Conservation (phyloP, 208 protist genomes). For the Wallacemonas sp. region DNA sequence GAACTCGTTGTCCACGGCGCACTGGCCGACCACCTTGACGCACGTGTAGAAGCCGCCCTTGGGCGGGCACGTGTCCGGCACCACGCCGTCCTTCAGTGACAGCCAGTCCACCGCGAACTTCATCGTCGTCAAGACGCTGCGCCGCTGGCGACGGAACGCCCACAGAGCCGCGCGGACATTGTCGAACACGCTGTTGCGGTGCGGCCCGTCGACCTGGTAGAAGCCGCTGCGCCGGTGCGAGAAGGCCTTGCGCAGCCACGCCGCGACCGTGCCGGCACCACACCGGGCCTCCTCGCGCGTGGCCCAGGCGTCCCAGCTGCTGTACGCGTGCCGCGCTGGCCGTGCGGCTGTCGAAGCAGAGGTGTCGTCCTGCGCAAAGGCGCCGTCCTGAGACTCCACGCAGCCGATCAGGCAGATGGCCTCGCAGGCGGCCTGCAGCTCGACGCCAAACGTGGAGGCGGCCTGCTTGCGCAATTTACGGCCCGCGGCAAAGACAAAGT, state of each 20-base stretch:
- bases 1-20: slow-evolving; percentile 47
- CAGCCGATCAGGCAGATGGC: slow-evolving; percentile 67
- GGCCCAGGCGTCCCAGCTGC: slow-evolving; percentile 56
- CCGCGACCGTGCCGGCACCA: slow-evolving; percentile 26
- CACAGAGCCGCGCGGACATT: slow-evolving; percentile 75
- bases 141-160: slow-evolving; percentile 66
- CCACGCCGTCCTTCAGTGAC: slow-evolving; percentile 46
- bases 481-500: slow-evolving; percentile 76
- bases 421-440: slow-evolving; percentile 67
- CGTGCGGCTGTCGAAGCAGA: neutral
- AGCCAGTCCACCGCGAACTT: slow-evolving; percentile 72
- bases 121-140: slow-evolving; percentile 60
- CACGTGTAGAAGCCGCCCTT: slow-evolving; percentile 67
- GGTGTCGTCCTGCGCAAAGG: neutral
- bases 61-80: slow-evolving; percentile 28
- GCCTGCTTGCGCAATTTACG: slow-evolving; percentile 54
- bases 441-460: slow-evolving; percentile 47
- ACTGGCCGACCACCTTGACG: slow-evolving; percentile 76
- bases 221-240: slow-evolving; percentile 56
- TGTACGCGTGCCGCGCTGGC: slow-evolving; percentile 28
- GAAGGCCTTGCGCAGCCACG: slow-evolving; percentile 55
- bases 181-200: slow-evolving; percentile 69
- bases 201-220: slow-evolving; percentile 66
- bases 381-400: slow-evolving; percentile 35
- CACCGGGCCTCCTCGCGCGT: neutral